These are phyloP conservation scores for Fusarium clavum DNA, from an alignment of 2,329 filamentous ascomycete species.

Conservation along the genomic window DNA sequence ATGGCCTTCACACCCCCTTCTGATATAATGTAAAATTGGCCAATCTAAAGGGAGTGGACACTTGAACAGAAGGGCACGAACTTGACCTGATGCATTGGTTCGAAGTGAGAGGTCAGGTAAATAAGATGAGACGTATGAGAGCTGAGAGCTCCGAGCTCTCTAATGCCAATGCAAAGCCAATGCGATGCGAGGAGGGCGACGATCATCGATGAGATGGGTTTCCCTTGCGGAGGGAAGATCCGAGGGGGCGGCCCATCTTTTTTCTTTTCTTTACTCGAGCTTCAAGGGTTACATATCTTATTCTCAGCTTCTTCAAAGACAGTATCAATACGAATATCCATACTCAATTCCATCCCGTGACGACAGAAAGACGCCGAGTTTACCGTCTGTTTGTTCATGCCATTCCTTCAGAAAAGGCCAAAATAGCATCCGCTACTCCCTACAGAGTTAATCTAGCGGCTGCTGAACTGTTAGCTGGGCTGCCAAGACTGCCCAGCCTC, in stretches of 20 bases:
- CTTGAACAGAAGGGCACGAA: conserved; percentile 32
- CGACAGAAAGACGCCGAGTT: background rate
- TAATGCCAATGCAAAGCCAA: conserved; percentile 1
- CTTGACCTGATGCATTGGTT: conserved; percentile 36
- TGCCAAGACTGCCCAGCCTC: conserved; percentile 20
- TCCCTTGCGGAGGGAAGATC: conserved; percentile 42
- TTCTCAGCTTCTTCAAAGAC: background rate
- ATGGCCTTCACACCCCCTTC: conserved; percentile 24
- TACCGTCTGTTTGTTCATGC: conserved; percentile 23
- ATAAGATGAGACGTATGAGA: conserved; percentile 23
- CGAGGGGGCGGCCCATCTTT: conserved; percentile 13
- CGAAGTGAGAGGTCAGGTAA: conserved; percentile 5
- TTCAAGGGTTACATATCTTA: background rate
- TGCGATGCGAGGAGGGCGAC: conserved; percentile 30
- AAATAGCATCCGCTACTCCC: conserved; percentile 38
- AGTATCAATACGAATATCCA: conserved; percentile 26
- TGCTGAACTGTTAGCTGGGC: conserved; percentile 23
- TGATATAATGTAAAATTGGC: conserved; percentile 16
- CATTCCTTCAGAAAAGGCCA: conserved; percentile 10
- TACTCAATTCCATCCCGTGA: conserved; percentile 20
- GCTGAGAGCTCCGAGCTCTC: conserved; percentile 14
- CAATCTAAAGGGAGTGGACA: conserved; percentile 29
- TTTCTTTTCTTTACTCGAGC: background rate
- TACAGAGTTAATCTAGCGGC: conserved; percentile 25
- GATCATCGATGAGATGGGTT: conserved; percentile 34